Conservation (phyloP, 768 basidiomycete species). For the Plicaturopsis crispa region DNA sequence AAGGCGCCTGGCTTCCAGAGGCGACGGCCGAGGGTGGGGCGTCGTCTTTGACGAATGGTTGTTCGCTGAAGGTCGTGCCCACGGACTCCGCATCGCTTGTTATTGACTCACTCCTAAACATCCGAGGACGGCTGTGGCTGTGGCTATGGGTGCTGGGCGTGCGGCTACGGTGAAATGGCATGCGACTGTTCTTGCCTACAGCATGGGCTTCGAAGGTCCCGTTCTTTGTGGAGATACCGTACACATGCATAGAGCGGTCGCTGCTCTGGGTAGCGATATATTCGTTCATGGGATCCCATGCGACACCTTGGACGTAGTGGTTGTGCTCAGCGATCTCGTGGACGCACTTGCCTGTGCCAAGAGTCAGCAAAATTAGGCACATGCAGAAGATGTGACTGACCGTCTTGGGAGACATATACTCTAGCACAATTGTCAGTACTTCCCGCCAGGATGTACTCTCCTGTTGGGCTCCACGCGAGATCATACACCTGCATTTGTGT, state of each 20-base stretch:
- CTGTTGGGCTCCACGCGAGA: slow-evolving; percentile 93
- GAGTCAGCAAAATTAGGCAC: background rate
- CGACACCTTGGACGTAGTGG: slow-evolving; percentile 97
- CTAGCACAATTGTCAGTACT: slow-evolving; percentile 94
- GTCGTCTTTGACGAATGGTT: slow-evolving; percentile 40
- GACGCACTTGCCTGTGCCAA: slow-evolving; percentile 77
- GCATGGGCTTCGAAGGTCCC: slow-evolving; percentile 88
- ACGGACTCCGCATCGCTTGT: slow-evolving; percentile 70
- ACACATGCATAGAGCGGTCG: slow-evolving; percentile 94
- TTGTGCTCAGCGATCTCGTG: slow-evolving; percentile 89
- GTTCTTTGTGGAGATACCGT: slow-evolving; percentile 71
- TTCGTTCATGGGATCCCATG: slow-evolving; percentile 97
- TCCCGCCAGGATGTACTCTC: slow-evolving; percentile 91
- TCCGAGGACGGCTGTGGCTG: slow-evolving; percentile 40
- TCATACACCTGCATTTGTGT: slow-evolving; percentile 97
- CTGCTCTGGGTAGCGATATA: slow-evolving; percentile 97
- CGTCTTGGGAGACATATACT: slow-evolving; percentile 70
- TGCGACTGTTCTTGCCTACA: slow-evolving; percentile 79
- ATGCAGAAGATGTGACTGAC: slow-evolving; percentile 28
- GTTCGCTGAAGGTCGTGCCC: slow-evolving; percentile 53
- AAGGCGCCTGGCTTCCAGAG: slow-evolving; percentile 25
- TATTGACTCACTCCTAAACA: slow-evolving; percentile 64
- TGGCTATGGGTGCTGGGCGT: slow-evolving; percentile 54
- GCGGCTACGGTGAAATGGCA: slow-evolving; percentile 62
- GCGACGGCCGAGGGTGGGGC: slow-evolving; percentile 19